phyloP scores from a whole-genome alignment of 2,329 filamentous ascomycete genomes.

The Ophiocordyceps camponoti-saundersi region DNA sequence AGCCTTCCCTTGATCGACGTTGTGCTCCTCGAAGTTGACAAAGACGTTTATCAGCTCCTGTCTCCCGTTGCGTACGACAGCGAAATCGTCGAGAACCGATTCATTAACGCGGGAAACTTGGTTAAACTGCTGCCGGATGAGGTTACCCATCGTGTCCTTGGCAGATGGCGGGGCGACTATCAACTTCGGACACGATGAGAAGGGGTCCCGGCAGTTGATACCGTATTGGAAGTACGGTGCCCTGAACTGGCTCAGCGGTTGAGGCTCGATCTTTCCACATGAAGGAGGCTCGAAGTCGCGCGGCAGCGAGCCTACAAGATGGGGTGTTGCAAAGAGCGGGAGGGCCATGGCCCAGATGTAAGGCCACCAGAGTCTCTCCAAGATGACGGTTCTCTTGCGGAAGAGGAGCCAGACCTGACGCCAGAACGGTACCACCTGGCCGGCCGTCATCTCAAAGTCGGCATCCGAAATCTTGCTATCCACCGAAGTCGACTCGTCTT shows the following conservation, averaged over 20 bases:
- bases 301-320: slow-evolving; percentile 55
- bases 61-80: neutral
- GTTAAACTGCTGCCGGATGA: too few species aligned
- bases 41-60: slow-evolving; percentile 3
- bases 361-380: slow-evolving; percentile 59
- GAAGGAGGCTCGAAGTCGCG: slow-evolving; percentile 33
- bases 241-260: slow-evolving; percentile 8
- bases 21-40: neutral
- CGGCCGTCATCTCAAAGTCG: slow-evolving; percentile 2
- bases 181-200: too few species aligned
- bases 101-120: too few species aligned
- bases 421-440: slow-evolving; percentile 5
- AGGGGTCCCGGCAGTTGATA: too few species aligned
- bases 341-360: slow-evolving; percentile 57
- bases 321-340: slow-evolving; percentile 54
- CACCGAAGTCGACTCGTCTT: neutral
- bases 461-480: neutral
- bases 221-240: slow-evolving; percentile 9
- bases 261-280: neutral
- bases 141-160: too few species aligned
- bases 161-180: too few species aligned
- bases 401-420: slow-evolving; percentile 54
- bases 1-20: neutral
- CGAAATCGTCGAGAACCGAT: too few species aligned
- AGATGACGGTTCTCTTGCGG: slow-evolving; percentile 53